A percentile compares a stretch with the other conserved stretches of the same genome.
These are phyloP conservation scores for Glomus cerebriforme DNA, from an alignment of 192 early-diverging fungal genomes.

Conservation along the genomic window DNA sequence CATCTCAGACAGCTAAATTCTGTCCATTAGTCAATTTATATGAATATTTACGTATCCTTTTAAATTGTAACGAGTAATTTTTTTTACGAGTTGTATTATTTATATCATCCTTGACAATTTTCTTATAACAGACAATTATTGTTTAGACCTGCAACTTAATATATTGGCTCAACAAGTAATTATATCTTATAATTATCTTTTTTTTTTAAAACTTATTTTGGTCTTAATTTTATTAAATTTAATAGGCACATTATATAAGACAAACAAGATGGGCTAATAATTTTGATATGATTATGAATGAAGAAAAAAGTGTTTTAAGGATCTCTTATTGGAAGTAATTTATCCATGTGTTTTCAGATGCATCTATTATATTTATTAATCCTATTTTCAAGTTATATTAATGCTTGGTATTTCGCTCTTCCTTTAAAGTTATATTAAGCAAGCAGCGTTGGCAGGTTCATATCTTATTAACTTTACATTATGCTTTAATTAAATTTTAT, in stretches of 20 bases:
- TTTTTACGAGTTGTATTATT: not conserved
- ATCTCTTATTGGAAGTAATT: slow-evolving; percentile 25
- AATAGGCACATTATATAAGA: not conserved
- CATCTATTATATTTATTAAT: not conserved
- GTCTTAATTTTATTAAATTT: not conserved
- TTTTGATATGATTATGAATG: not conserved
- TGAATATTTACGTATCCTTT: slow-evolving; percentile 21
- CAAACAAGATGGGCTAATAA: slow-evolving; percentile 17
- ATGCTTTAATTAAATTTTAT: not conserved
- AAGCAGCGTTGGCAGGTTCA: not conserved
- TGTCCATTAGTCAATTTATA: slow-evolving; percentile 22
- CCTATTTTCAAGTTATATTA: not conserved
- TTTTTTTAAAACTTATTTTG: not conserved
- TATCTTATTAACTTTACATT: not conserved
- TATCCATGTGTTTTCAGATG: not conserved
- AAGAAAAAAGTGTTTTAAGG: not conserved
- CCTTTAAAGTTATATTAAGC: not conserved
- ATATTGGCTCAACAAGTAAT: slow-evolving; percentile 16
- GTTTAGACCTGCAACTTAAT: slow-evolving; percentile 12
- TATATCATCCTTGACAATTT: not conserved
- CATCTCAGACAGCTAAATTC: not conserved
- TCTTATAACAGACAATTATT: not conserved
- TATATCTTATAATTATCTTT: not conserved
- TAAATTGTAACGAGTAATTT: not conserved
- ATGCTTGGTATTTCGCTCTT: not conserved